Evolutionary conservation across 495 filamentous ascomycete species (phyloP).

Genomic region (Lasiosphaeria ovina): DNA sequence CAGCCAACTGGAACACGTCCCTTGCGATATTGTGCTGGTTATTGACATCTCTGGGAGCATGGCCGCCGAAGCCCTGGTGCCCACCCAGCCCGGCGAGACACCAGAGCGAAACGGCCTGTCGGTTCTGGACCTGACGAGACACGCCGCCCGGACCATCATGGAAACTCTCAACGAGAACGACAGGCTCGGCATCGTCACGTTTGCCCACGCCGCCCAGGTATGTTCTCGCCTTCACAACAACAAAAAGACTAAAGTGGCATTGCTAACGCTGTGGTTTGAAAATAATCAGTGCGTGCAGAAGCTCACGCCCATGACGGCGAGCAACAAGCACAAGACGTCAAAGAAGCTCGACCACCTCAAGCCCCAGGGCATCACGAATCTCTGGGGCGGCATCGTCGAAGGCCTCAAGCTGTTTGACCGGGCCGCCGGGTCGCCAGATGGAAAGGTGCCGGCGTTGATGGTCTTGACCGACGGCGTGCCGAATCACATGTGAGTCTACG

Average conservation of each 20-base stretch:
- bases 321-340: conserved; percentile 30
- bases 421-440: conserved; percentile 7
- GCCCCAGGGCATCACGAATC: conserved; percentile 31
- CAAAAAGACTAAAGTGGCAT: background rate
- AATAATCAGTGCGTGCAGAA: conserved; percentile 33
- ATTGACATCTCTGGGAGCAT: conserved; percentile 50
- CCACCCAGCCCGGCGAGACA: conserved; percentile 25
- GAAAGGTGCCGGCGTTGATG: conserved; percentile 41
- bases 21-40: conserved; percentile 47
- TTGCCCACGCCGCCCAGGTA: conserved; percentile 28
- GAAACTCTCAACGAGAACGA: conserved; percentile 40
- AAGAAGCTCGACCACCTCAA: conserved; percentile 35
- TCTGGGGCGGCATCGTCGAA: conserved; percentile 42
- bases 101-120: conserved; percentile 37
- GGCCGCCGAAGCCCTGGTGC: conserved; percentile 31
- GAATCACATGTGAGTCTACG: conserved; percentile 33
- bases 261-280: conserved; percentile 3
- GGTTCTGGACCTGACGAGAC: conserved; percentile 45
- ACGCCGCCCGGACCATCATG: conserved; percentile 45
- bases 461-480: conserved; percentile 49
- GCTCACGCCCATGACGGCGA: conserved; percentile 35
- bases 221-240: background rate
- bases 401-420: conserved; percentile 36
- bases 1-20: conserved; percentile 25
- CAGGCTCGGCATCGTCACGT: conserved; percentile 48